Evolutionary conservation across 2,329 filamentous ascomycete genomes (phyloP).

Genomic region (Rugonectria rugulosa): DNA sequence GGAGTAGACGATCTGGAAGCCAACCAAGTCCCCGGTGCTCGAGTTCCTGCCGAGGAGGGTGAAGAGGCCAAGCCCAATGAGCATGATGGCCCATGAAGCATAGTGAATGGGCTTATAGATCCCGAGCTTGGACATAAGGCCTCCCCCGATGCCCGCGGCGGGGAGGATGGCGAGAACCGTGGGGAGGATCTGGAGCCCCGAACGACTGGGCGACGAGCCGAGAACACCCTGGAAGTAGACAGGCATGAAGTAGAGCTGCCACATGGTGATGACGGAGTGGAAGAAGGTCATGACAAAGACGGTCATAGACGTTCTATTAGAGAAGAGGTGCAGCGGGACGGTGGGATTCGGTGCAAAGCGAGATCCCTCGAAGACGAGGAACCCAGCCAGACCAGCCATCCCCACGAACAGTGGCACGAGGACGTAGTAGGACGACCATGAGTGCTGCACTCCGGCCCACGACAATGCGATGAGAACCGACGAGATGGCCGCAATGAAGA

Average conservation of each 20-base stretch:
- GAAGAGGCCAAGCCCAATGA: conserved; percentile 52
- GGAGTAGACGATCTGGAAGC: conserved; percentile 50
- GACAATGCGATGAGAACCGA: conserved; percentile 58
- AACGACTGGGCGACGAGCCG: conserved; percentile 39
- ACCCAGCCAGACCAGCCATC: conserved; percentile 44
- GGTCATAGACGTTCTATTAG: conserved; percentile 48
- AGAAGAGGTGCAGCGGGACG: conserved; percentile 55
- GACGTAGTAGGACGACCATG: conserved; percentile 57
- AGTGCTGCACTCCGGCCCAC: conserved; percentile 60
- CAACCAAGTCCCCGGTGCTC: conserved; percentile 48
- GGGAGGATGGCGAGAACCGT: conserved; percentile 40
- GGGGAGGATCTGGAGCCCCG: conserved; percentile 40
- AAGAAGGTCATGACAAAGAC: conserved; percentile 32
- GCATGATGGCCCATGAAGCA: conserved; percentile 44
- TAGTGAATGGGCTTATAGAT: conserved; percentile 44
- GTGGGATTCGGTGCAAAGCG: conserved; percentile 40
- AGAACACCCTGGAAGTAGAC: conserved; percentile 57
- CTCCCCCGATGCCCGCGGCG: conserved; percentile 34
- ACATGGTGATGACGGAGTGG: conserved; percentile 41
- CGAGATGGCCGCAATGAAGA: conserved; percentile 47
- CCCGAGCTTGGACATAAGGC: conserved; percentile 42
- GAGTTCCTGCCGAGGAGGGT: conserved; percentile 49
- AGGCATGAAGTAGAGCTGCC: conserved; percentile 51
- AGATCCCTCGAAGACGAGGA: conserved; percentile 45
- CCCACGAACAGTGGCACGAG: conserved; percentile 57